Percentiles rank a stretch among this genome's conserved stretches.
These are phyloP conservation scores for Phytophthora colocasiae DNA, from an alignment of 352 stramenopile genomes.

Conservation along the genomic window DNA sequence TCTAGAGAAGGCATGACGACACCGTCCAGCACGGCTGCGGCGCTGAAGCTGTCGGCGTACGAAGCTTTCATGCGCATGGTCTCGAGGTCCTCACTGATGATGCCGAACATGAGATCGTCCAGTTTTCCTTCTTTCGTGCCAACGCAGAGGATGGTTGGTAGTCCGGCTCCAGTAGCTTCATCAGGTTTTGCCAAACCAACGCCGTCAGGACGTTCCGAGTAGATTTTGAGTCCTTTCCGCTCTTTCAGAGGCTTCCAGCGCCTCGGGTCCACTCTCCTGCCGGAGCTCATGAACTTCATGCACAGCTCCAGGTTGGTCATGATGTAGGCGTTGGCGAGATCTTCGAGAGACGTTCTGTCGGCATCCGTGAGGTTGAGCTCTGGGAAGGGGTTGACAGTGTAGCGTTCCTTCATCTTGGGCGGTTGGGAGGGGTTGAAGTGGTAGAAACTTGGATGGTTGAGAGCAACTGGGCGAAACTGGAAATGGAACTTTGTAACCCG, in stretches of 20 bases:
- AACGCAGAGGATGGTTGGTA: conserved; percentile 2
- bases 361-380: not conserved
- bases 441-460: too few relatives aligned
- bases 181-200: not conserved
- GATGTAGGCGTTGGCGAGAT: conserved; percentile 2
- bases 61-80: conserved; percentile 11
- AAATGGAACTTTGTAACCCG: too few relatives aligned
- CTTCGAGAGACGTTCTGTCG: conserved; percentile 1
- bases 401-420: conserved; percentile 2
- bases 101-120: conserved; percentile 12
- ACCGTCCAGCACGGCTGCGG: conserved; percentile 2
- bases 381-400: conserved; percentile 3
- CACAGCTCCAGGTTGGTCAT: conserved; percentile 7
- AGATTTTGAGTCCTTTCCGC: conserved; percentile 12
- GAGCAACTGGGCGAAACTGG: too few relatives aligned
- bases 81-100: conserved; percentile 12
- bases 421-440: too few relatives aligned
- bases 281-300: conserved; percentile 8
- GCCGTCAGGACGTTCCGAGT: conserved; percentile 1
- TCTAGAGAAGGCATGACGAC: conserved; percentile 6
- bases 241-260: conserved; percentile 13
- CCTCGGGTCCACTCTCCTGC: conserved; percentile 1
- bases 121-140: conserved; percentile 2
- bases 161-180: not conserved
- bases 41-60: conserved; percentile 6